Evolutionary conservation across 2,329 filamentous ascomycete genomes (phyloP).

Genomic region (Sclerotiophoma versabilis): DNA sequence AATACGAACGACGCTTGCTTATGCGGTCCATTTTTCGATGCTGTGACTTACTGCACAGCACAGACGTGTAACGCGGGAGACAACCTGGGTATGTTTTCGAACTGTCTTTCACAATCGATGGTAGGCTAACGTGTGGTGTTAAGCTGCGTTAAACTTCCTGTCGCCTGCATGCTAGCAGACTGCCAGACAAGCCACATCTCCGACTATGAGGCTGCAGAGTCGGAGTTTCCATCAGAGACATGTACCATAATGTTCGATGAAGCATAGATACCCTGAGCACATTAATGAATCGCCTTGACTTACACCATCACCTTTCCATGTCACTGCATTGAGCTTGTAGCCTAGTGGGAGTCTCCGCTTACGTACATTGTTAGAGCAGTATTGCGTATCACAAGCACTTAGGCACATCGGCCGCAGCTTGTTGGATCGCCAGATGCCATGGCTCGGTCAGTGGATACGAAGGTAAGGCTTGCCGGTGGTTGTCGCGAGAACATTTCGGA

Average conservation of each 20-base stretch:
- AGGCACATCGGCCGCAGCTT: conserved; percentile 1
- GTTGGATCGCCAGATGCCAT: not conserved
- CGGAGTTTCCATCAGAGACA: not conserved
- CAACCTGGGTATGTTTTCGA: conserved; percentile 38
- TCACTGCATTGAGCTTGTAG: not conserved
- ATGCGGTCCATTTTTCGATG: conserved; percentile 44
- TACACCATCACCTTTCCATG: not conserved
- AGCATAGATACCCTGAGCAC: conserved; percentile 14
- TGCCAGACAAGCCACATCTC: not conserved
- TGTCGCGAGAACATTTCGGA: conserved; percentile 3
- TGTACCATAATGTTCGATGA: conserved; percentile 1
- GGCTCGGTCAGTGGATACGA: not conserved
- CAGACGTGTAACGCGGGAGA: conserved; percentile 39
- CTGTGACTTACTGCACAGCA: conserved; percentile 38
- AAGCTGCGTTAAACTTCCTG: conserved; percentile 19
- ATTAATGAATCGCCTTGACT: conserved; percentile 4
- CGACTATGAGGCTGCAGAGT: not conserved
- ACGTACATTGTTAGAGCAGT: not conserved
- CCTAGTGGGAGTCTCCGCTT: not conserved
- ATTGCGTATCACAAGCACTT: not conserved
- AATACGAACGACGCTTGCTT: conserved; percentile 40
- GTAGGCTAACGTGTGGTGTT: not conserved
- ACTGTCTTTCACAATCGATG: not conserved
- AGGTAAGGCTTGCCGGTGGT: conserved; percentile 1
- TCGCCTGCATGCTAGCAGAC: conserved; percentile 12